Evolutionary conservation across 2,329 filamentous ascomycete species (phyloP), one percentile per base, ranked within the genome.

Genomic region (Aspergillus sojae): DNA sequence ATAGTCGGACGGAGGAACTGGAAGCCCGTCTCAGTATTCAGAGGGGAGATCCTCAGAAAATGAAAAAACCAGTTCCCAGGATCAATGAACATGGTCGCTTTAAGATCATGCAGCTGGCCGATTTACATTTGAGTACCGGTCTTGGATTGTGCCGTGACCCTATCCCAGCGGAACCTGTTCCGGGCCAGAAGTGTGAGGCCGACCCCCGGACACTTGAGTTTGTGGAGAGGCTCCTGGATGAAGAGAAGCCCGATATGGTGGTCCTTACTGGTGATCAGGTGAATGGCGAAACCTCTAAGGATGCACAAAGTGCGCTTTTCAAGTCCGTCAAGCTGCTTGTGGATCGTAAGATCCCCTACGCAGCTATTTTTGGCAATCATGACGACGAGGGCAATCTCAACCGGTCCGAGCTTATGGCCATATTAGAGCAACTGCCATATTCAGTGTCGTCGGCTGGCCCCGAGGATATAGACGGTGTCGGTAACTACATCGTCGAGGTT

Each of bases 51-150:
- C 86, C 87, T 26, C 81, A 83, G 26, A 86, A 89, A 68, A 77
- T 84, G 41, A 85, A 88, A 72, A 93, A 90, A 75, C 91, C 91
- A 0, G 82, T 88, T 45, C 91, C 90, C 12, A 88, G 91, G 63
- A 92, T 99, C 67, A 86, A 88, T 50, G 93, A 96, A 65, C 93
- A 95, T 75, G 95, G 94, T 34, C 93, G 91, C 71, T 98, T 98
- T 83, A 98, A 98, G 82, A 97, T 99, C 68, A 88, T 99, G 85
- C 95, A 99, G 79, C 84, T 96, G 61, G 91, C 93, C n/a, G 95
- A 99, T 80, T 81, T 98, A 65, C 95, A 99, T 78, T 81, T 99
- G 61, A 94, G 93, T 73, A 99, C 95, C 2, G 95, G 94, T 11
- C 84, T 94, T 5, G 95, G 95, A 11, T 80, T 80, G 52, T 99